These are phyloP conservation scores for Fraxinus sp. DNA, from an alignment of 305 asterid species.

Conservation along the genomic window DNA sequence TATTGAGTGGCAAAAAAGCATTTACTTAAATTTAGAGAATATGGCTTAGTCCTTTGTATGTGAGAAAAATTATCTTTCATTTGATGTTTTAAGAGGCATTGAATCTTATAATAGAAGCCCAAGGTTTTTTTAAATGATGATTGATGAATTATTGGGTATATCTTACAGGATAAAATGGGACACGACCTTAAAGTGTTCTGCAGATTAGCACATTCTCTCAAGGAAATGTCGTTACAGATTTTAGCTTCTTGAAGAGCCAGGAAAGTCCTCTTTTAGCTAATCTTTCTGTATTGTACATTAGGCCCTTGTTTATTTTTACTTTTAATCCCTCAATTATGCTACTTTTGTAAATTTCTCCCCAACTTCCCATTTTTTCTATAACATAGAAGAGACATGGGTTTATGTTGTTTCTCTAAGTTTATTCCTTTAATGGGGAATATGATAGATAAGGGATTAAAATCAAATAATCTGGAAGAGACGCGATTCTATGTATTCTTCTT, in stretches of 20 bases:
- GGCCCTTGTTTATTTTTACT: not conserved
- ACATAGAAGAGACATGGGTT: not conserved
- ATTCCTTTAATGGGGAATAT: not conserved
- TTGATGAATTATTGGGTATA: not conserved
- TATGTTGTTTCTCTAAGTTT: not conserved
- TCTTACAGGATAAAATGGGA: conserved; percentile 74
- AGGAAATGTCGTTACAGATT: conserved; percentile 67
- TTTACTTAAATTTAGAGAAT: not conserved
- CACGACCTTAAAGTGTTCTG: conserved; percentile 68
- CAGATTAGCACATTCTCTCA: conserved; percentile 66
- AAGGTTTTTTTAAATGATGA: not conserved
- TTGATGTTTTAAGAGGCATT: not conserved
- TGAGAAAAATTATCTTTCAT: not conserved
- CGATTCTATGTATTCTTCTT: not conserved
- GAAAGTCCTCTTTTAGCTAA: not conserved
- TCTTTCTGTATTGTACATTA: not conserved
- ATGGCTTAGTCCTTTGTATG: not conserved
- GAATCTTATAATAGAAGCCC: not conserved
- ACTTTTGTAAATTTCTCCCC: not conserved
- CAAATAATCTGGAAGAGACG: not conserved
- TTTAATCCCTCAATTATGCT: not conserved
- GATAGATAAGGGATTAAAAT: not conserved
- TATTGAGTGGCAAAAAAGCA: not conserved
- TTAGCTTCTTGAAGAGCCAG: conserved; percentile 35
- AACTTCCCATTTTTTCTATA: too few relatives aligned